These are phyloP conservation scores for Rosa rugosa DNA, from an alignment of 306 rosid species.

Conservation along the genomic window DNA sequence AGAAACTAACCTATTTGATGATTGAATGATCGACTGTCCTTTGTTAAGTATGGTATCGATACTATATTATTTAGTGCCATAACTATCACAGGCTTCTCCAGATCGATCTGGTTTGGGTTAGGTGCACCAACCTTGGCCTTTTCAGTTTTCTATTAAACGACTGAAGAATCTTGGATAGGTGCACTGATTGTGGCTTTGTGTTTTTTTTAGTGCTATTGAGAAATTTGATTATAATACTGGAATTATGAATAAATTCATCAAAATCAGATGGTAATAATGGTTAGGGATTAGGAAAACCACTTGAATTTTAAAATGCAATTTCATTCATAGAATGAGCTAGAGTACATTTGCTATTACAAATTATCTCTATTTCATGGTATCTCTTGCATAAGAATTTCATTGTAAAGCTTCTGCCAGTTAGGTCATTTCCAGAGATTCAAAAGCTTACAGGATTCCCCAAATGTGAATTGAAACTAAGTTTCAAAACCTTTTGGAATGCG, in stretches of 20 bases:
- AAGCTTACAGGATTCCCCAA: slow-evolving; percentile 12
- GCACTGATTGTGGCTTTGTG: background rate
- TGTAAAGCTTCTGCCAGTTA: background rate
- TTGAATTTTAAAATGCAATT: background rate
- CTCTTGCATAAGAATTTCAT: background rate
- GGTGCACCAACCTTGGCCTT: background rate
- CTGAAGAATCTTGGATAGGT: background rate
- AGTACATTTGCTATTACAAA: background rate
- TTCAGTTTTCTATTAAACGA: background rate
- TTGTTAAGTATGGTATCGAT: background rate
- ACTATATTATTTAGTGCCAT: background rate
- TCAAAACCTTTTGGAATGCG: background rate
- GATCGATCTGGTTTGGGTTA: background rate
- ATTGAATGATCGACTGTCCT: background rate
- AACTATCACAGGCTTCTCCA: background rate
- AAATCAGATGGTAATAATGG: background rate
- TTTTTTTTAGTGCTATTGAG: background rate
- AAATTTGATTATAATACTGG: background rate
- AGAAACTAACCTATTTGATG: too few relatives aligned
- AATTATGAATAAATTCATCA: background rate
- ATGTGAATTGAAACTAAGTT: background rate
- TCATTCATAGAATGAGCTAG: slow-evolving; percentile 4
- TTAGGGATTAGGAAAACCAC: background rate
- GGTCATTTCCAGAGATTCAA: slow-evolving; percentile 2
- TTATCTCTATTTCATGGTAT: background rate